Evolutionary conservation across 2,329 filamentous ascomycete genomes (phyloP).

Genomic region (Botrytis aclada): DNA sequence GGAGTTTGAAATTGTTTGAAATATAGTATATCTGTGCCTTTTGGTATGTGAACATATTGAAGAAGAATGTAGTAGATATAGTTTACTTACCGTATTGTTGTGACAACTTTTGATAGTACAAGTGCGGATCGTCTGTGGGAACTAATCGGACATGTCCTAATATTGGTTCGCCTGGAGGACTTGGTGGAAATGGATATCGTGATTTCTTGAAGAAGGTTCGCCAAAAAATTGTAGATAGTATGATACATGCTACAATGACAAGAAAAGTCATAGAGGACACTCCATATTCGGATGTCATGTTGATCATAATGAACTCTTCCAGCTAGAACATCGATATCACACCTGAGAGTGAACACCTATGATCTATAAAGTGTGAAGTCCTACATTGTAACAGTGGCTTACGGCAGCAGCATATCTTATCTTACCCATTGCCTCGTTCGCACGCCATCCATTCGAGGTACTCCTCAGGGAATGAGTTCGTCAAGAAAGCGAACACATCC

Average conservation of each 20-base stretch:
- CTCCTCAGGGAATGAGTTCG: not conserved
- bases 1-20: slow-evolving; percentile 34
- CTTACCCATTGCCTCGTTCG: not conserved
- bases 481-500: not conserved
- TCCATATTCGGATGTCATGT: not conserved
- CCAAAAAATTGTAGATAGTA: not conserved
- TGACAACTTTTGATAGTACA: slow-evolving; percentile 29
- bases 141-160: slow-evolving; percentile 32
- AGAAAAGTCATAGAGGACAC: not conserved
- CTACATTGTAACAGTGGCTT: not conserved
- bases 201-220: not conserved
- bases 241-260: not conserved
- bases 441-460: not conserved
- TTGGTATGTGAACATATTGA: not conserved
- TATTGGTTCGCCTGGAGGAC: slow-evolving; percentile 30
- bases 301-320: not conserved
- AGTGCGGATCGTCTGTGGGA: slow-evolving; percentile 26
- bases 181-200: slow-evolving; percentile 29
- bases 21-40: slow-evolving; percentile 28
- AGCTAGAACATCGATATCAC: not conserved
- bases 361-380: not conserved
- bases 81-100: slow-evolving; percentile 28
- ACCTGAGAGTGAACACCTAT: not conserved
- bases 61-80: not conserved
- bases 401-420: not conserved